Evolutionary conservation across 371 early-diverging fungal genomes (phyloP).

Genomic region (Actinomucor elegans): DNA sequence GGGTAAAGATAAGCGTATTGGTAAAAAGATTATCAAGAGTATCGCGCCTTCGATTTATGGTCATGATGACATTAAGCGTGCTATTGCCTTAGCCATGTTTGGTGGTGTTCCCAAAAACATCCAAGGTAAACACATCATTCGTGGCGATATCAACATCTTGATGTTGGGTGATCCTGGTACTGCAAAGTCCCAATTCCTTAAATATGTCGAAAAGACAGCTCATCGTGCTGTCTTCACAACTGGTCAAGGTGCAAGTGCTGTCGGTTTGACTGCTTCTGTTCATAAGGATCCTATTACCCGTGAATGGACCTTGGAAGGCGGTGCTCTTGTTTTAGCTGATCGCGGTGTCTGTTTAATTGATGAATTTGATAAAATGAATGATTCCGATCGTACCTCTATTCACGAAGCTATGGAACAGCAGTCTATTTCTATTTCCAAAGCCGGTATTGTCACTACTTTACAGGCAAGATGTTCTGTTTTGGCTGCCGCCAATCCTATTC

Average conservation of each 20-base stretch:
- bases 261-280: constrained; percentile 99
- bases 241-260: constrained; percentile 99
- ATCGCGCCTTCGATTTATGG: constrained; percentile 99
- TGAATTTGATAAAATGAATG: constrained; percentile 99
- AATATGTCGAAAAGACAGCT: constrained; percentile 95
- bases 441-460: constrained; percentile 94
- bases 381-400: constrained; percentile 72
- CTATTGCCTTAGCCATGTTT: constrained; percentile 95
- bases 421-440: constrained; percentile 97
- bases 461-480: constrained; percentile 97
- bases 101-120: constrained; percentile 97
- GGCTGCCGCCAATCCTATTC: constrained; percentile 99
- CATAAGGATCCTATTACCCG: constrained; percentile 95
- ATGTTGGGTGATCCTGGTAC: constrained; percentile 99
- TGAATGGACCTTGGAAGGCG: constrained; percentile 99
- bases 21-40: constrained; percentile 87
- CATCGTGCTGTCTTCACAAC: constrained; percentile 98
- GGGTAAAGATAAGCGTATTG: constrained; percentile 80
- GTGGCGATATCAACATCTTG: constrained; percentile 99
- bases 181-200: constrained; percentile 99
- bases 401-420: constrained; percentile 99
- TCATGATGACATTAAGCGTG: constrained; percentile 97
- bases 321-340: constrained; percentile 99
- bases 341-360: constrained; percentile 98
- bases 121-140: constrained; percentile 88